These are phyloP conservation scores for Serendipita vermifera DNA, from an alignment of 768 basidiomycete genomes.

Conservation along the genomic window DNA sequence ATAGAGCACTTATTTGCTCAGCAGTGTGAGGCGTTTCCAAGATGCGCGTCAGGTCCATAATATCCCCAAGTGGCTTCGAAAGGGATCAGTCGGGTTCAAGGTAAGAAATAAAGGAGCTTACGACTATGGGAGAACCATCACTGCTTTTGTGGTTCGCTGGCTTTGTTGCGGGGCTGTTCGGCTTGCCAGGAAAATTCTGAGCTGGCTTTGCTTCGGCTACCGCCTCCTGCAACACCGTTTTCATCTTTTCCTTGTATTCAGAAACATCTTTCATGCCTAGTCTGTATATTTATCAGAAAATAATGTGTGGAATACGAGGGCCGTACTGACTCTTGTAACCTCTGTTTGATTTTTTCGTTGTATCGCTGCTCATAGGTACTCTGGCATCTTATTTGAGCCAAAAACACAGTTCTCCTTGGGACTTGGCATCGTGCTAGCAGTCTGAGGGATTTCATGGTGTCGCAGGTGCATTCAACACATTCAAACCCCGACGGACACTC, in stretches of 20 bases:
- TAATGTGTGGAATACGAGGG: constrained; percentile 9
- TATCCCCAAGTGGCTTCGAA: constrained; percentile 59
- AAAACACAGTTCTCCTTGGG: neutral
- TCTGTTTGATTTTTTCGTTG: constrained; percentile 50
- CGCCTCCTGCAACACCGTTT: too few relatives aligned
- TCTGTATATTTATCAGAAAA: constrained; percentile 22
- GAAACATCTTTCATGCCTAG: constrained; percentile 29
- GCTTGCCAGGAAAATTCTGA: constrained; percentile 26
- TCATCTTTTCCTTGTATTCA: constrained; percentile 26
- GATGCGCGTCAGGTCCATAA: constrained; percentile 65
- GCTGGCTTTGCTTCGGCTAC: constrained; percentile 10
- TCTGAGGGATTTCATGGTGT: neutral
- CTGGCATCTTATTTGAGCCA: neutral
- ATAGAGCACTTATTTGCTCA: constrained; percentile 65
- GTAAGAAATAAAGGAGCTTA: constrained; percentile 20
- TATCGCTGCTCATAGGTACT: constrained; percentile 27
- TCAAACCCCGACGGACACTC: neutral
- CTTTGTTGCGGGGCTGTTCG: constrained; percentile 22
- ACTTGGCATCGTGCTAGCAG: neutral
- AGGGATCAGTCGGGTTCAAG: constrained; percentile 8
- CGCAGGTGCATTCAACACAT: neutral
- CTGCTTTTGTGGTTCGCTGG: constrained; percentile 31
- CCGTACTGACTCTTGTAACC: constrained; percentile 48
- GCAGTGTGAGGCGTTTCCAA: constrained; percentile 54
- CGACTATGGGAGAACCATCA: constrained; percentile 59